Percentiles rank a stretch among this genome's conserved stretches.
phyloP scores from a whole-genome alignment of 441 rosid species.

The Rhodomyrtus psidioides region DNA sequence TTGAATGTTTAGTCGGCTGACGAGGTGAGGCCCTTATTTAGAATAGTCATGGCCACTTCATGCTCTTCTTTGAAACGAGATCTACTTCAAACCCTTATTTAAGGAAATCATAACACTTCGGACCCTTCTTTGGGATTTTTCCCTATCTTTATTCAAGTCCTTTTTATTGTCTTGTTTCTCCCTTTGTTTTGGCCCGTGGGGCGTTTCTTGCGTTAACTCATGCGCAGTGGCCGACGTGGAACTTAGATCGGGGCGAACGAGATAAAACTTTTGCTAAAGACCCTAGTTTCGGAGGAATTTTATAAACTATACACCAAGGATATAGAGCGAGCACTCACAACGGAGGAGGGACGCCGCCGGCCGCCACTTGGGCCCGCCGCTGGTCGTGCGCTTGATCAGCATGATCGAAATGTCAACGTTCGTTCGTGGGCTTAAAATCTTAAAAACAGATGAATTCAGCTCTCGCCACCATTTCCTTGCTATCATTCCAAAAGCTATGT shows the following conservation, averaged over 20 bases:
- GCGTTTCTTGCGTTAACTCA: background rate
- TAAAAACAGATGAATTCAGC: background rate
- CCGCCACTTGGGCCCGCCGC: background rate
- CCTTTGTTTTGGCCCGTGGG: background rate
- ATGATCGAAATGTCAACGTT: background rate
- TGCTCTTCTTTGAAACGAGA: too few species aligned
- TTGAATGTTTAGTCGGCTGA: fast-evolving
- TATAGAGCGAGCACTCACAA: background rate
- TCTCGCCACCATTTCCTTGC: background rate
- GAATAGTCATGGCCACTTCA: too few species aligned
- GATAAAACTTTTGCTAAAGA: background rate
- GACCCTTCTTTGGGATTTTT: too few species aligned
- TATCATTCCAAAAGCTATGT: background rate
- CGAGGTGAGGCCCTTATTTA: too few species aligned
- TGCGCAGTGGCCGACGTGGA: background rate
- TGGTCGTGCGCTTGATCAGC: background rate
- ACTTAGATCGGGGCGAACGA: background rate
- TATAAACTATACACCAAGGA: background rate
- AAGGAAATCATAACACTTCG: fast-evolving
- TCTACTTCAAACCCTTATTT: too few species aligned
- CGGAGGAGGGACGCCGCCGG: background rate
- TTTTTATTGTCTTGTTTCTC: background rate
- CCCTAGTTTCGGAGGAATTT: background rate
- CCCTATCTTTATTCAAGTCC: background rate
- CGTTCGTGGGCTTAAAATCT: background rate